Base-by-base conservation (phyloP, 176 grass and related monocot genomes). In the Rhynchospora breviuscula region DNA sequence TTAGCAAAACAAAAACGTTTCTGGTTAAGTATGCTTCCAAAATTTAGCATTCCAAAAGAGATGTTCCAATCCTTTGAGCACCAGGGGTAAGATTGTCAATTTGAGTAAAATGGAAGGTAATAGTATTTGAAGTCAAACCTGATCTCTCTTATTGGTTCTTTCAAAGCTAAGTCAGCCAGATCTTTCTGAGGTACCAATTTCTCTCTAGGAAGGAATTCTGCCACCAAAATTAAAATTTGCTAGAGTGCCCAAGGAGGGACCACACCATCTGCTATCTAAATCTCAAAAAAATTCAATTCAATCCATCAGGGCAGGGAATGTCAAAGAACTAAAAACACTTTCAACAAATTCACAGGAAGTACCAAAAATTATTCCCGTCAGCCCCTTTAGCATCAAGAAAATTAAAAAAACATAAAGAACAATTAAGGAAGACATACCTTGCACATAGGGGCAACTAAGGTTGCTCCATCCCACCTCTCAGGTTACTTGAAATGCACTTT, bases 121-220 rank as follows among this genome's bases (percentile, higher is more conserved):
- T 40, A 4, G 35, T 29, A 86, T 60, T 76, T 23, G 77, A 43
- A 67, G 68, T 89, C 48, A 64, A 19, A 98, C 95, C 90, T 91
- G 92, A 62, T 98, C 79, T 78, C 58, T 84, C 85, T 98, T 98
- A 81, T 83, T 90, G 60, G 80, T 71, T 93, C 95, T 87, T 88
- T 98, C 82, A 95, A 95, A 46, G 89, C 95, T 82, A 98, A 70
- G 67, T 98, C 95, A 74, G 90, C 95, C 51, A 98, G 87, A 91
- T 98, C 92, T 74, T 94, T 94, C 79, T 93, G 79, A 87, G 95
- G 95, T 87, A 98, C 89, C 85, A 98, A 87, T 84, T 98, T 98
- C 83, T 75, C 86, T 91, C 87, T 92, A 76, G 95, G 95, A 66
- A 94, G 82, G 82, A 98, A 68, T 88, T 29, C 1, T 70, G 92